These are phyloP conservation scores for Talaromyces albobiverticillius DNA, from an alignment of 2,329 filamentous ascomycete genomes.

Conservation along the genomic window DNA sequence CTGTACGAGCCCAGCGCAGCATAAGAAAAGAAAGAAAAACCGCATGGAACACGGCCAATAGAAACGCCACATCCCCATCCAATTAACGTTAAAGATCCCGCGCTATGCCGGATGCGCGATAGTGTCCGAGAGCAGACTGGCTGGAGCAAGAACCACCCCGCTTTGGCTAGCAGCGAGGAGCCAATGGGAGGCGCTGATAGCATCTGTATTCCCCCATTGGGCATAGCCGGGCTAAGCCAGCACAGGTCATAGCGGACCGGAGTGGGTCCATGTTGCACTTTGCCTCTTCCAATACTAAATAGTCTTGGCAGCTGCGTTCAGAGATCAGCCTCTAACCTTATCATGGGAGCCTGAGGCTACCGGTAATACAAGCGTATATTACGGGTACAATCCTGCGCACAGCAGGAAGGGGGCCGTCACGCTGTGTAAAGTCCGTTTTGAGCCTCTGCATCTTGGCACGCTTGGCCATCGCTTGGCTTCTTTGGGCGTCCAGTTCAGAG, in stretches of 20 bases:
- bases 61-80: neutral
- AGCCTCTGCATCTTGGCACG: too few species aligned
- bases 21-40: neutral
- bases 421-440: too few species aligned
- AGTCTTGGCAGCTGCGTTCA: too few species aligned
- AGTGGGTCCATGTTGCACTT: neutral
- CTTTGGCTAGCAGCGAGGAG: conserved; percentile 3
- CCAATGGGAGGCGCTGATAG: conserved; percentile 4
- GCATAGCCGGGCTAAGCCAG: neutral
- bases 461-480: too few species aligned
- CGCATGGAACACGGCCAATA: conserved; percentile 1
- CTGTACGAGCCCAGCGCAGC: neutral
- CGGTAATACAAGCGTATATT: too few species aligned
- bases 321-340: too few species aligned
- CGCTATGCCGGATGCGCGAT: neutral
- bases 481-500: too few species aligned
- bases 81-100: neutral
- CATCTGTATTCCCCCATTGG: neutral
- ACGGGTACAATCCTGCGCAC: too few species aligned
- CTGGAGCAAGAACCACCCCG: neutral
- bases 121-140: neutral
- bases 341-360: too few species aligned
- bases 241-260: too few species aligned
- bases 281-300: too few species aligned
- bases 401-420: too few species aligned